Base-by-base conservation (phyloP, 371 early-diverging fungal genomes). In the Mucor piriformis region DNA sequence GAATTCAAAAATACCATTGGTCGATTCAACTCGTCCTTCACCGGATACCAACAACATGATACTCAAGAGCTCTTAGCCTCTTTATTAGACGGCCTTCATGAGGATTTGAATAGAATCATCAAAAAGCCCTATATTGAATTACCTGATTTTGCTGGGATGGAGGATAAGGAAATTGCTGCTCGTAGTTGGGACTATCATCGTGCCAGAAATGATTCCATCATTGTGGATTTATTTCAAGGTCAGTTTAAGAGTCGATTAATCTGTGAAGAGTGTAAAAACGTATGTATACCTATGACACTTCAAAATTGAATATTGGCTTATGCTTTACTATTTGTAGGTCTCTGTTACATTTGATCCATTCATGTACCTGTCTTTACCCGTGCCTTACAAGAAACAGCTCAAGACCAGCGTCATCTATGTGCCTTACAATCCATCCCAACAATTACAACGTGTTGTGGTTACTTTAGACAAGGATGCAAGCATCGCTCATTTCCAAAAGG, bases 181-280 rank as follows among this genome's bases (percentile, higher is more conserved):
- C 69, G 70, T 37, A 77, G 75, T 44, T 90, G 89, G 89, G 52
- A 79, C 32, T 73, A 83, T 52, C 88, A 88, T 65, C 76, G 78
- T 40, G 78, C 83, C 13, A 76, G 88, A 44, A 88, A 89, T 59
- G 84, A 86, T 58, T 88, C 89, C 6, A 70, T 89, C 49, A 80
- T 94, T 66, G 87, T 90, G 3, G 91, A 92, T 63, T 66, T 90
- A 10, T 94, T 95, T 64, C 92, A 93, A 65, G 93, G 92, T 1
- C 89, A 92, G 65, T 88, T 88, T 65, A 91, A 88, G 63, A 86
- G 87, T 27, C 84, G 86, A 1, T 72, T 93, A 25, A 78, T 85
- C 23, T 96, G 96, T 63, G 64, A 76, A 18, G 83, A 71, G 12
- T 92, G 92, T 57, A 49, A 66, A 7, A 82, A 87, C 69, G 79